Base-by-base conservation (phyloP, 106 monocot species). In the Platanthera guangdongensis region DNA sequence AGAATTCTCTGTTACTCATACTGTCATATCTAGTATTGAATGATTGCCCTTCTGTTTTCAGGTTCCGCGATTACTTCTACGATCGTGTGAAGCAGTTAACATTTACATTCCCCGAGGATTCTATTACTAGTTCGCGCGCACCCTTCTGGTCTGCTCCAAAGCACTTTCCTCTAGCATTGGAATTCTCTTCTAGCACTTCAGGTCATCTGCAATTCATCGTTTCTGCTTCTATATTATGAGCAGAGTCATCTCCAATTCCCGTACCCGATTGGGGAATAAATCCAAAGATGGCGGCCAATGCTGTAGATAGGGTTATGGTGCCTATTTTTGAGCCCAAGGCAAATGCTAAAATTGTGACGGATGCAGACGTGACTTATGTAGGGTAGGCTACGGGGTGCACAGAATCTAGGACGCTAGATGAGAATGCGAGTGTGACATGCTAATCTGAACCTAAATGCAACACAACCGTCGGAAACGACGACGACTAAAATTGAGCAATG, bases 61-160 rank as follows among this genome's bases (percentile, higher is more conserved):
- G 74, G 45, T 75, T 75, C 45, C 54, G 57, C 55, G 74, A 75
- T 16, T 75, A 75, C 55, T 75, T 75, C 32, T 22, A 30, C 32
- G 57, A 75, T 55, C 55, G 74, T 9, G 74, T 75, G 16, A 75
- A 75, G 74, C 74, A 75, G 55, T 57, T 75, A 16, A 75, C 74
- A 18, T 75, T 75, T 57, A 75, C 54, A 14, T 75, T 75, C 16
- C 74, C 74, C 0, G 55, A 75, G 55, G 74, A 75, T 57, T 52
- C 54, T 57, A 7, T 15, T 7, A 57, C 74, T 0, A 75, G 74
- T 46, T 57, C 55, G 1, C 54, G 74, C 10, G n/a, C 74, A 9
- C 74, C 55, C 4, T 75, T 75, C 11, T 75, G 74, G 74, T 75
- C 74, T 57, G 74, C 74, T 45, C 74, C 74, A 25, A 74, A 75